Conservation (phyloP, 2,329 filamentous ascomycete genomes). For the Calcarisporium arbuscula region DNA sequence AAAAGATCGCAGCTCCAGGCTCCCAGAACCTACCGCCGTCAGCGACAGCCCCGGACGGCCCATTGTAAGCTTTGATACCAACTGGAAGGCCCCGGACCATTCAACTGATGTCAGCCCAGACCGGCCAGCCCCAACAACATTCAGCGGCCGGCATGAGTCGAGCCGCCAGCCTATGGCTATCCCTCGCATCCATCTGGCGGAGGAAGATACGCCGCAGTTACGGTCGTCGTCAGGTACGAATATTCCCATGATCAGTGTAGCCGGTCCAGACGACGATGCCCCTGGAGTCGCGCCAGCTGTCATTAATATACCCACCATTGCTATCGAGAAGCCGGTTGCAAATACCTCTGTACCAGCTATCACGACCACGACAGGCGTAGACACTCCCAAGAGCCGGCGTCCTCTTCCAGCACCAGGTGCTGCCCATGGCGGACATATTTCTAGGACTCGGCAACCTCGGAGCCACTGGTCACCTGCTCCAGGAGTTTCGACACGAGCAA, state of each 20-base stretch:
- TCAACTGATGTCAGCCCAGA: constrained; percentile 60
- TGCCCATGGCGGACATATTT: constrained; percentile 24
- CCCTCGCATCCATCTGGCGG: constrained; percentile 50
- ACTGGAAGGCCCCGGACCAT: constrained; percentile 70
- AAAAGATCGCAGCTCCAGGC: constrained; percentile 76
- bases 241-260: constrained; percentile 31
- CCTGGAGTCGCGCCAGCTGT: constrained; percentile 24
- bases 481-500: constrained; percentile 41
- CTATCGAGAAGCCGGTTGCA: constrained; percentile 28
- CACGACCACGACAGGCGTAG: too few species aligned
- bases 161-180: constrained; percentile 33
- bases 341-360: too few species aligned
- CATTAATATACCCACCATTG: constrained; percentile 46
- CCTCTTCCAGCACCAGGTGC: constrained; percentile 41
- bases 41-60: constrained; percentile 85
- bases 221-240: constrained; percentile 19
- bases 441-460: constrained; percentile 33
- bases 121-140: constrained; percentile 22
- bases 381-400: constrained; percentile 15
- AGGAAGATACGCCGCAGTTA: constrained; percentile 32
- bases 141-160: constrained; percentile 18
- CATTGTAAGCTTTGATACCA: constrained; percentile 92
- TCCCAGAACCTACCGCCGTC: constrained; percentile 84
- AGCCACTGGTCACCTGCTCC: constrained; percentile 56
- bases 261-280: constrained; percentile 16